Conservation (phyloP, 805 yeast species). For the Wickerhamiella vanderwaltii region DNA sequence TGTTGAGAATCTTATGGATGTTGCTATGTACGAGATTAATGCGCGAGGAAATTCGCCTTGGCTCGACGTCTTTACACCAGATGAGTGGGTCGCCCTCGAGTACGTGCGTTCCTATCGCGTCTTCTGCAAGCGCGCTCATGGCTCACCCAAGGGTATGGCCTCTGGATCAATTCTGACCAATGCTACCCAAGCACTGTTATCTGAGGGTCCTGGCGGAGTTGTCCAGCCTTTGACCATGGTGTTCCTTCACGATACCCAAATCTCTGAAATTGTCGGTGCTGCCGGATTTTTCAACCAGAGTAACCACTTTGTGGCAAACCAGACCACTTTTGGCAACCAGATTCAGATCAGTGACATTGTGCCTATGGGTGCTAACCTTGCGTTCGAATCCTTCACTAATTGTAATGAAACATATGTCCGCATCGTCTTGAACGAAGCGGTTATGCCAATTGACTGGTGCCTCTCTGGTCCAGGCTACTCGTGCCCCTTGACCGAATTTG, state of each 20-base stretch:
- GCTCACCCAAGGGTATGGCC: constrained; percentile 31
- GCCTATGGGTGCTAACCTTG: constrained; percentile 47
- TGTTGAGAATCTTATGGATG: constrained; percentile 31
- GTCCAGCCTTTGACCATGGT: constrained; percentile 32
- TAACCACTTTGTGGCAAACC: constrained; percentile 33
- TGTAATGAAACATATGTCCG: constrained; percentile 31
- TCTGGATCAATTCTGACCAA: constrained; percentile 38
- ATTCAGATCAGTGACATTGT: constrained; percentile 38
- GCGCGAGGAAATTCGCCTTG: constrained; percentile 37
- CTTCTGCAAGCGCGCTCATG: constrained; percentile 41
- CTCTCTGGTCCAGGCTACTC: constrained; percentile 44
- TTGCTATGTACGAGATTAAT: constrained; percentile 42
- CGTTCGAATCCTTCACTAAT: constrained; percentile 40
- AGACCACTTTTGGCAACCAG: constrained; percentile 36
- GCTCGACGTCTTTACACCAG: constrained; percentile 35
- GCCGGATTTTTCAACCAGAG: constrained; percentile 36
- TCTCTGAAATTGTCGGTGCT: constrained; percentile 38
- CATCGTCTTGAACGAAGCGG: constrained; percentile 41
- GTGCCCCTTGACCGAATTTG: constrained; percentile 31
- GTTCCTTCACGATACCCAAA: constrained; percentile 47
- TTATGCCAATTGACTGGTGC: constrained; percentile 39
- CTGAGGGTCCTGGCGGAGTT: constrained; percentile 28
- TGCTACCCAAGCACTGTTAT: constrained; percentile 36
- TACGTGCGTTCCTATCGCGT: constrained; percentile 34
- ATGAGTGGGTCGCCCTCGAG: constrained; percentile 35